Percentiles rank a stretch among this genome's conserved stretches.
Evolutionary conservation across 202 grass and related monocot genomes (phyloP).

Genomic region (Schoenoplectus tabernaemontani): DNA sequence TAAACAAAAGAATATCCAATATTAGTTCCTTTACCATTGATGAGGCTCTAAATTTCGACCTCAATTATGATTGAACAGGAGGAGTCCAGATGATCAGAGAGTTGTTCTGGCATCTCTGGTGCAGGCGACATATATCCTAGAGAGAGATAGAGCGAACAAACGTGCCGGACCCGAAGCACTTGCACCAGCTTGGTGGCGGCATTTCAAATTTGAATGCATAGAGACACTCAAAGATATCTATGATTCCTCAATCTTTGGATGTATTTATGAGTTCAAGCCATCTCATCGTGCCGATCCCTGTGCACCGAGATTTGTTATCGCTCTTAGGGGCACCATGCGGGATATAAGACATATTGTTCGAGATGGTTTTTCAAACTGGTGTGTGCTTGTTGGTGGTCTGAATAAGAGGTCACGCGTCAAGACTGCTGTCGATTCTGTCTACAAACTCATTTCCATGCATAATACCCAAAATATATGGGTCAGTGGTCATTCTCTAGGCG

Average conservation of each 20-base stretch:
- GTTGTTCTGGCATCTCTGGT: constrained; percentile 44
- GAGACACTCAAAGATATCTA: constrained; percentile 33
- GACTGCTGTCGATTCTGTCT: constrained; percentile 31
- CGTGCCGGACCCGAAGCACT: constrained; percentile 23
- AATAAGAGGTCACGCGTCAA: constrained; percentile 26
- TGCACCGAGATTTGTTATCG: constrained; percentile 39
- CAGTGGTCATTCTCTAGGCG: constrained; percentile 53
- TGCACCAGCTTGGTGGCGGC: constrained; percentile 51
- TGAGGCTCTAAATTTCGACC: background rate
- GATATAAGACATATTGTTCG: constrained; percentile 22
- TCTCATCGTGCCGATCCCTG: background rate
- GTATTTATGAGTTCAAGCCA: constrained; percentile 37
- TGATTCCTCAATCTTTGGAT: constrained; percentile 53
- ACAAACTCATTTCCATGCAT: background rate
- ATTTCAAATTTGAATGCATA: constrained; percentile 44
- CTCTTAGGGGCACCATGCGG: constrained; percentile 51
- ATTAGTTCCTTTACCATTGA: background rate
- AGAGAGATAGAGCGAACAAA: constrained; percentile 33
- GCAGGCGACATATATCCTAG: constrained; percentile 40
- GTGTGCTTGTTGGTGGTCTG: constrained; percentile 35
- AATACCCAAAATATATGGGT: constrained; percentile 33
- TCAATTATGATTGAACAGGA: constrained; percentile 28
- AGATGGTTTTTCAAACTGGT: constrained; percentile 38
- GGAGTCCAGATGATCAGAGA: constrained; percentile 37
- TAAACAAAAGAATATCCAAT: background rate